phyloP scores from a whole-genome alignment of 2,329 filamentous ascomycete genomes.

The Pezicula radicicola region DNA sequence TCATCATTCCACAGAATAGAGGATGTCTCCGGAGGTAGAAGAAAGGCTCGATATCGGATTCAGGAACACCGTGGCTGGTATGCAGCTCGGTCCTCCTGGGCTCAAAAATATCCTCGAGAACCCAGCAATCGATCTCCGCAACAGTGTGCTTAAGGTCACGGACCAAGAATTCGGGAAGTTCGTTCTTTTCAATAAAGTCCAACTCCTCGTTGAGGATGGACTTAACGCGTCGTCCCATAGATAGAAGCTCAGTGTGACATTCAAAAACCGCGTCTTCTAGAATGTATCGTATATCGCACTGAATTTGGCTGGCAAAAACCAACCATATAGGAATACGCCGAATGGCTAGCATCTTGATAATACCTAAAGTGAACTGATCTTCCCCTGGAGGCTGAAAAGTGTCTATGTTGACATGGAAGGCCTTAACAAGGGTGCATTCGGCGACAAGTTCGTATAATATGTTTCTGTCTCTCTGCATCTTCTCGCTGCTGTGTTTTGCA shows the following conservation, averaged over 20 bases:
- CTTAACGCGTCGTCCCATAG: constrained; percentile 5
- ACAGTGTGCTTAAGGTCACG: constrained; percentile 1
- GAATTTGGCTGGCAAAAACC: constrained; percentile 27
- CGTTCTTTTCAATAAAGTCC: constrained; percentile 5
- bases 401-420: constrained; percentile 19
- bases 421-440: constrained; percentile 24
- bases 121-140: constrained; percentile 13
- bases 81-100: background rate
- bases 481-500: constrained; percentile 11
- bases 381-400: constrained; percentile 13
- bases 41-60: constrained; percentile 1
- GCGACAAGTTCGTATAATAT: constrained; percentile 19
- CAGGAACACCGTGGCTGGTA: background rate
- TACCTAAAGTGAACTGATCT: constrained; percentile 25
- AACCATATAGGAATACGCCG: constrained; percentile 19
- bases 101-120: constrained; percentile 8
- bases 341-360: constrained; percentile 18
- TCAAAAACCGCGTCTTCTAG: constrained; percentile 19
- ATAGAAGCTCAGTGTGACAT: constrained; percentile 10
- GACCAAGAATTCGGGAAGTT: background rate
- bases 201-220: constrained; percentile 3
- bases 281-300: constrained; percentile 29
- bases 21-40: constrained; percentile 12
- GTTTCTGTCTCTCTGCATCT: constrained; percentile 13
- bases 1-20: constrained; percentile 11